A percentile compares a stretch with the other conserved stretches of the same genome.
Evolutionary conservation across 2,329 filamentous ascomycete species (phyloP).

Genomic region (Didymella lethalis): DNA sequence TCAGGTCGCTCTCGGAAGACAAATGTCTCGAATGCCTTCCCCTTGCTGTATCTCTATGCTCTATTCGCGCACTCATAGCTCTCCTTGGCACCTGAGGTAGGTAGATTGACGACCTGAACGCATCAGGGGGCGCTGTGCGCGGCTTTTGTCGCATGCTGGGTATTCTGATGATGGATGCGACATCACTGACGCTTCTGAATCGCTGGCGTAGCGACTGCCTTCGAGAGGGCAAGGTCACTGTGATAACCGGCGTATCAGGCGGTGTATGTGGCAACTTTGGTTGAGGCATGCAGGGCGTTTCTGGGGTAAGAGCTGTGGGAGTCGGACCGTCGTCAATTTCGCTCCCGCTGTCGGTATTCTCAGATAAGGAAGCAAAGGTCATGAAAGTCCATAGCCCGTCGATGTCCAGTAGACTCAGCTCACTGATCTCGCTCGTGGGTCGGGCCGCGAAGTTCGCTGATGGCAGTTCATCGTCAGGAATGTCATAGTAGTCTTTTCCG

Average conservation of each 20-base stretch:
- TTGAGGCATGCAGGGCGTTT: conserved; percentile 9
- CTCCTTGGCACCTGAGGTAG: conserved; percentile 35
- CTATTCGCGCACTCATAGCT: conserved; percentile 38
- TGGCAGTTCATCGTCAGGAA: conserved; percentile 31
- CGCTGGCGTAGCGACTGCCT: conserved; percentile 6
- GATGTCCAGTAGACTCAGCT: conserved; percentile 18
- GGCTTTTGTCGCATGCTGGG: conserved; percentile 31
- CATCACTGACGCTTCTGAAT: conserved; percentile 19
- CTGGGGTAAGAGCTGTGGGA: conserved; percentile 8
- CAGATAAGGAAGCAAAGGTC: conserved; percentile 14
- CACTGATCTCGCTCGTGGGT: conserved; percentile 36
- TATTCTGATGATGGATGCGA: conserved; percentile 15
- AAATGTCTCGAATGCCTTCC: conserved; percentile 15
- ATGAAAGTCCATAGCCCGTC: conserved; percentile 25
- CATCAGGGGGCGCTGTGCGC: conserved; percentile 32
- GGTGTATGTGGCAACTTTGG: conserved; percentile 16
- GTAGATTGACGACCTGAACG: conserved; percentile 14
- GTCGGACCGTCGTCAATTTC: conserved; percentile 23
- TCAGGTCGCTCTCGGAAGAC: conserved; percentile 11
- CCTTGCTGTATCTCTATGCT: conserved; percentile 12
- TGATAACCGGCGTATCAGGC: conserved; percentile 18
- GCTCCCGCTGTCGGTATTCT: conserved; percentile 21
- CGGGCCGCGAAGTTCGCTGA: conserved; percentile 36
- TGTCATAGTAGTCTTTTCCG: conserved; percentile 34
- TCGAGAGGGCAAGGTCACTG: conserved; percentile 13